Evolutionary conservation across 1,139 yeast species (phyloP).

Genomic region (Torulaspora pretoriensis): DNA sequence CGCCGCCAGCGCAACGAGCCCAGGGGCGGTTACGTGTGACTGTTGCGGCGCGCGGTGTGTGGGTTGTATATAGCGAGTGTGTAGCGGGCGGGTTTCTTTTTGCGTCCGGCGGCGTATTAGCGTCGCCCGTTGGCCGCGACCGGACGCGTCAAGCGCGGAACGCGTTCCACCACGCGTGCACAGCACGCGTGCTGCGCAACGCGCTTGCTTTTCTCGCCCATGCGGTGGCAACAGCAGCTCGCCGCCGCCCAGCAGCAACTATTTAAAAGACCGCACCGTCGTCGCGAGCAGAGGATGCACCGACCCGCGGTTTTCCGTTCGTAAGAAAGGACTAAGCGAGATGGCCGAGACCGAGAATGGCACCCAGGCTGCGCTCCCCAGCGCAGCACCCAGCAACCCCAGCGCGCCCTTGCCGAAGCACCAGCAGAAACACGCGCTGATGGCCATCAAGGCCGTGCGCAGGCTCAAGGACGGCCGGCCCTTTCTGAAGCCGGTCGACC

Average conservation of each 20-base stretch:
- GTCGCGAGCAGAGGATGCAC: conserved; percentile 3
- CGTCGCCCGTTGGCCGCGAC: too few relatives aligned
- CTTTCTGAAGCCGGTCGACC: conserved; percentile 85
- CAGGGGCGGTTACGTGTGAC: neutral
- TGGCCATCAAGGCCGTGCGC: conserved; percentile 74
- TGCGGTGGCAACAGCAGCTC: conserved; percentile 3
- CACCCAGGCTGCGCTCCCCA: too few relatives aligned
- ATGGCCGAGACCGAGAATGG: conserved; percentile 59
- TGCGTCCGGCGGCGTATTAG: too few relatives aligned
- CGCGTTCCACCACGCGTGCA: neutral
- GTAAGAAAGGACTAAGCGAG: too few relatives aligned
- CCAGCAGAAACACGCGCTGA: conserved; percentile 60
- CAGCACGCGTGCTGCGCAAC: conserved; percentile 2
- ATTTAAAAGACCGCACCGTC: conserved; percentile 9
- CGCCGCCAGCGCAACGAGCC: neutral
- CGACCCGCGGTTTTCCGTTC: conserved; percentile 44
- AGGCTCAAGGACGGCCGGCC: conserved; percentile 91
- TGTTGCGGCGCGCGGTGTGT: neutral
- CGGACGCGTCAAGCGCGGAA: neutral
- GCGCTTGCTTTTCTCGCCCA: conserved; percentile 5
- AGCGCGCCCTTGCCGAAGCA: conserved; percentile 75
- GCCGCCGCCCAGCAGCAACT: conserved; percentile 5
- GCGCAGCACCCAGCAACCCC: too few relatives aligned
- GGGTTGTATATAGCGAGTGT: neutral
- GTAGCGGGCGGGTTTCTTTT: too few relatives aligned